Evolutionary conservation across 164 flowering plant species (phyloP).

Genomic region (Macadamia tetraphylla): DNA sequence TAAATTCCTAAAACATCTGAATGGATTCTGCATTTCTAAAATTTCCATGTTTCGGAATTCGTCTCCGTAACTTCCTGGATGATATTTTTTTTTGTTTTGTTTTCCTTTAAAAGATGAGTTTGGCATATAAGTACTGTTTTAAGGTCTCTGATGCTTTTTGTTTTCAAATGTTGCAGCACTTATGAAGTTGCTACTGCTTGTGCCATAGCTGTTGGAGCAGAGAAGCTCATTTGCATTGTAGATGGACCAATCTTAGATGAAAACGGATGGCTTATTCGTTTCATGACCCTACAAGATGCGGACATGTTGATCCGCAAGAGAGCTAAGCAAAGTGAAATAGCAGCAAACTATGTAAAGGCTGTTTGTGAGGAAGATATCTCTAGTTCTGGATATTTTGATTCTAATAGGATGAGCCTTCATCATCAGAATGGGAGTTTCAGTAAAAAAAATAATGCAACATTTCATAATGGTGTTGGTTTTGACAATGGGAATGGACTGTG

Average conservation of each 20-base stretch:
- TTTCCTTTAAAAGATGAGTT: no score
- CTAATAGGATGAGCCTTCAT: conserved; percentile 24
- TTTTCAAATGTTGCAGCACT: conserved; percentile 51
- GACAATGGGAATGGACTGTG: conserved; percentile 82
- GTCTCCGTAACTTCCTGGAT: background rate
- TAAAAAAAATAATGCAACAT: conserved; percentile 37
- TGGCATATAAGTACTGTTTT: background rate
- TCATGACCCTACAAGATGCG: conserved; percentile 84
- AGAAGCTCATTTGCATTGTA: conserved; percentile 87
- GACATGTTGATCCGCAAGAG: conserved; percentile 69
- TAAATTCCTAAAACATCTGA: no score
- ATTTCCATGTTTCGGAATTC: no score
- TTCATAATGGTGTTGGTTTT: conserved; percentile 94
- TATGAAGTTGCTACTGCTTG: conserved; percentile 99
- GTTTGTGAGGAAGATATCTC: conserved; percentile 49
- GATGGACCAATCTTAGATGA: conserved; percentile 95
- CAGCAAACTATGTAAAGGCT: conserved; percentile 94
- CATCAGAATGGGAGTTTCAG: conserved; percentile 29
- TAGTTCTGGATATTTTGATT: conserved; percentile 17
- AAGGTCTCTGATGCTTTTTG: background rate
- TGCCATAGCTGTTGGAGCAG: conserved; percentile 93
- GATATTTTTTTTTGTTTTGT: background rate
- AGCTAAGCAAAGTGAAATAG: conserved; percentile 88
- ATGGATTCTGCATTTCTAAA: no score
- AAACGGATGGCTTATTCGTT: conserved; percentile 63